Base-by-base conservation (phyloP, 2,329 filamentous ascomycete species). In the Beauveria australis region DNA sequence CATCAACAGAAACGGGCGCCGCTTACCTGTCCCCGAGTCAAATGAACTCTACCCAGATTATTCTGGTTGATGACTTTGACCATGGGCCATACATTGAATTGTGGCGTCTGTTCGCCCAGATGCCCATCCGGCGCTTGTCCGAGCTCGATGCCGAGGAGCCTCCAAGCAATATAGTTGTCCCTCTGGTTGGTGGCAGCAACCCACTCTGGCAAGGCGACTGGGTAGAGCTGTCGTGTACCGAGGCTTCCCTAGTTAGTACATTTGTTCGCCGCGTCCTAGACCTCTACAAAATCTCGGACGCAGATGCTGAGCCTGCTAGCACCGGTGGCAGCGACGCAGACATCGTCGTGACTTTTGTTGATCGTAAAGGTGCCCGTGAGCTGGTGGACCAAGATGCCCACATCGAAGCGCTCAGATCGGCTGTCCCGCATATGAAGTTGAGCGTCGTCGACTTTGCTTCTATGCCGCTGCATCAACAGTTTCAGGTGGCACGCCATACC, bases 151-250 rank as follows among this genome's bases (percentile, higher is more conserved):
- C 55, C 3, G 60, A 40, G 16, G 51, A 53, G 33, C 48, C 12
- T 59, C 62, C 44, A 59, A 68, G 67, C 49, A 72, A 73, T 57
- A 37, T 77, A 40, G 72, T 78, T 57, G 62, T 78, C 22, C 75
- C 76, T 1, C 65, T 78, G 3, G 67, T 75, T 12, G 75, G 75
- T 48, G 72, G 68, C 22, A 72, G 70, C 64, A 78, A 75, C 62
- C 74, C 76, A 0, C 63, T 75, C 19, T 78, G 76, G 76, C 70
- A 74, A 60, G 73, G 71, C n/a, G 74, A 77, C 62, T 76, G 72
- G 70, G 64, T 67, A 5, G 57, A 67, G 6, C 66, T 67, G 22
- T 61, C 67, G 33, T 78, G 75, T 63, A 60, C 59, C n/a, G 62
- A 65, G 10, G 70, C 62, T 7, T 26, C 60, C 3, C 53, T 64